These are phyloP conservation scores for Penicillium cosmopolitanum DNA, from an alignment of 495 filamentous ascomycete species.

Conservation along the genomic window DNA sequence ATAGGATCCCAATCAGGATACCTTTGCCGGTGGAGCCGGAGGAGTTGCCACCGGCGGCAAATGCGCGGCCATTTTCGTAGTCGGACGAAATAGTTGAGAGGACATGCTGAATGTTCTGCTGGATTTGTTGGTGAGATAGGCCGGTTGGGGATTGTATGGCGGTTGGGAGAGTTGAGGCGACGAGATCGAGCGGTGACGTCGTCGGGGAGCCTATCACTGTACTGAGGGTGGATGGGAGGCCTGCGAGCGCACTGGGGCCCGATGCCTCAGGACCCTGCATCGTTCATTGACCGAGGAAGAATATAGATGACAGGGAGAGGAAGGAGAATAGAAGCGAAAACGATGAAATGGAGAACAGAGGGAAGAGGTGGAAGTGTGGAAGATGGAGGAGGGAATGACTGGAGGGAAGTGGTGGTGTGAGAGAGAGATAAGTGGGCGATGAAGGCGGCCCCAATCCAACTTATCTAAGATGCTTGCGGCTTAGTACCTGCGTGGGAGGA, in stretches of 20 bases:
- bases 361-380: background rate
- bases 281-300: conserved; percentile 43
- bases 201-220: conserved; percentile 39
- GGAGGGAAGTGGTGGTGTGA: conserved; percentile 13
- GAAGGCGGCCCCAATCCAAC: conserved; percentile 15
- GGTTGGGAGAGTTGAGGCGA: conserved; percentile 13
- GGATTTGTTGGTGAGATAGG: conserved; percentile 32
- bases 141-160: conserved; percentile 18
- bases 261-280: conserved; percentile 52
- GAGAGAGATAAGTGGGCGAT: conserved; percentile 21
- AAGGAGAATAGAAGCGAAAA: background rate
- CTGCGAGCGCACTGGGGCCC: conserved; percentile 44
- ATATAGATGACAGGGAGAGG: background rate
- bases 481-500: conserved; percentile 4
- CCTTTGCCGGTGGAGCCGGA: conserved; percentile 69
- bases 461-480: conserved; percentile 42
- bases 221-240: conserved; percentile 41
- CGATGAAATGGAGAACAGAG: background rate
- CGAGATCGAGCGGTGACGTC: conserved; percentile 38
- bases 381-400: conserved; percentile 12
- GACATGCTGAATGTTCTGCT: conserved; percentile 36
- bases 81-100: conserved; percentile 34
- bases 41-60: conserved; percentile 43
- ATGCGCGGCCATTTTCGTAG: conserved; percentile 26
- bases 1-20: conserved; percentile 91